phyloP scores from a whole-genome alignment of 179 eudicot species.

The Pouteria campechiana region DNA sequence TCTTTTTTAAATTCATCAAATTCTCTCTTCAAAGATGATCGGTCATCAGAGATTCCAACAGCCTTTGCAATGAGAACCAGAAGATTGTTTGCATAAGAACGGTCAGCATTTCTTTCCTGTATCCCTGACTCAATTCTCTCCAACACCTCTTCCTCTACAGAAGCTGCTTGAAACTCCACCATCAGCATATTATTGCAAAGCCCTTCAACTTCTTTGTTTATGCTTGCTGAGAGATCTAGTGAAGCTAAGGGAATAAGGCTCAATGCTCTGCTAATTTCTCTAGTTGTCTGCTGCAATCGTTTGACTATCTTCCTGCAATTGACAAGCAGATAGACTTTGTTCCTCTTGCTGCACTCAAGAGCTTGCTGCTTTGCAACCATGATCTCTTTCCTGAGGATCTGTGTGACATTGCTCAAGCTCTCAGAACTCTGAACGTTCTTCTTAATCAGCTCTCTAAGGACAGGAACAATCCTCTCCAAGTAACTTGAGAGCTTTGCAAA shows the following conservation, averaged over 20 bases:
- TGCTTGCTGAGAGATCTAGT: conserved; percentile 13
- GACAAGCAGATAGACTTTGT: conserved; percentile 23
- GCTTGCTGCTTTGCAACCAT: conserved; percentile 16
- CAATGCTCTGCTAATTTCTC: conserved; percentile 20
- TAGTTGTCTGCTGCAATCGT: conserved; percentile 15
- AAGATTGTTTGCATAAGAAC: conserved; percentile 23
- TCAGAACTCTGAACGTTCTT: conserved; percentile 7
- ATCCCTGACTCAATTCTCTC: conserved; percentile 30
- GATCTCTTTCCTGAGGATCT: conserved; percentile 17
- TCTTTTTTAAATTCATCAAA: conserved; percentile 29
- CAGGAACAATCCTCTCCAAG: conserved; percentile 18
- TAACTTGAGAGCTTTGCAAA: conserved; percentile 17
- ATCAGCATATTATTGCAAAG: conserved; percentile 15
- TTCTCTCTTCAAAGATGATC: conserved; percentile 19
- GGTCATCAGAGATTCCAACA: conserved; percentile 27
- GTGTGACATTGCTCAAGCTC: conserved; percentile 6
- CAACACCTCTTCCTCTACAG: conserved; percentile 27
- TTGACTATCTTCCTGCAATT: conserved; percentile 18
- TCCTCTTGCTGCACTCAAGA: conserved; percentile 22
- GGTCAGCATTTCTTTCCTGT: conserved; percentile 29
- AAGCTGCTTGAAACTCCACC: conserved; percentile 25
- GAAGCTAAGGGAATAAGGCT: conserved; percentile 19
- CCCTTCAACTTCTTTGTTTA: conserved; percentile 12
- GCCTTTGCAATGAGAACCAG: conserved; percentile 25
- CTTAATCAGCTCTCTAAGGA: conserved; percentile 19